A percentile compares a stretch with the other conserved stretches of the same genome.
These are phyloP conservation scores for Fusarium nisikadoi DNA, from an alignment of 2,329 filamentous ascomycete species.

Conservation along the genomic window DNA sequence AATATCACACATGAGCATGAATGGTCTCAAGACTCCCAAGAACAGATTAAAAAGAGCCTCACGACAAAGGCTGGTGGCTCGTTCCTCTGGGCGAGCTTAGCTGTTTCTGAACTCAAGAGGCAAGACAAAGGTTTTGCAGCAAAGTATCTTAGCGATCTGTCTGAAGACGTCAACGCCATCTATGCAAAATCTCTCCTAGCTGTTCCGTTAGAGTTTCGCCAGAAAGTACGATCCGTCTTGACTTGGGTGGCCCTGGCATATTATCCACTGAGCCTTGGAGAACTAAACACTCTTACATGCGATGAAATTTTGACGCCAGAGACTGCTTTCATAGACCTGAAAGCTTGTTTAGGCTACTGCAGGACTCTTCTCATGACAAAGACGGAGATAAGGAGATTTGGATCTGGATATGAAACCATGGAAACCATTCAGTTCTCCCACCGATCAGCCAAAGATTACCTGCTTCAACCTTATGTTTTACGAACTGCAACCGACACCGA, in stretches of 20 bases:
- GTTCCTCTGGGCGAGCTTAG: constrained; percentile 1
- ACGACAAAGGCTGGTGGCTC: background rate
- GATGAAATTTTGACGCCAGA: background rate
- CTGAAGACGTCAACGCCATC: background rate
- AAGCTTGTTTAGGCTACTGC: background rate
- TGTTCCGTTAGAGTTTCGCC: background rate
- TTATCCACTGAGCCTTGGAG: background rate
- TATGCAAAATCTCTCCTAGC: background rate
- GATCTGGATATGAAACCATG: background rate
- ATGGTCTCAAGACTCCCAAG: background rate
- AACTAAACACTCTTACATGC: background rate
- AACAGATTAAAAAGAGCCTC: background rate
- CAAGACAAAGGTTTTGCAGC: background rate
- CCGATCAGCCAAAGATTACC: background rate
- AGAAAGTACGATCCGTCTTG: background rate
- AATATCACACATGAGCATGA: background rate
- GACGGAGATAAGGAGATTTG: background rate
- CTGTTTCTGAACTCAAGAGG: background rate
- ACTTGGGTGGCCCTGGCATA: background rate
- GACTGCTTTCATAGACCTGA: background rate
- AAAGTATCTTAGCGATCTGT: background rate
- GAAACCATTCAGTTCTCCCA: constrained; percentile 8
- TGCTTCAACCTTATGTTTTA: background rate
- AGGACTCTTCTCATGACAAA: background rate
- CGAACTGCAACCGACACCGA: background rate